Conservation (phyloP, 306 rosid species). For the Vachellia collinsii region DNA sequence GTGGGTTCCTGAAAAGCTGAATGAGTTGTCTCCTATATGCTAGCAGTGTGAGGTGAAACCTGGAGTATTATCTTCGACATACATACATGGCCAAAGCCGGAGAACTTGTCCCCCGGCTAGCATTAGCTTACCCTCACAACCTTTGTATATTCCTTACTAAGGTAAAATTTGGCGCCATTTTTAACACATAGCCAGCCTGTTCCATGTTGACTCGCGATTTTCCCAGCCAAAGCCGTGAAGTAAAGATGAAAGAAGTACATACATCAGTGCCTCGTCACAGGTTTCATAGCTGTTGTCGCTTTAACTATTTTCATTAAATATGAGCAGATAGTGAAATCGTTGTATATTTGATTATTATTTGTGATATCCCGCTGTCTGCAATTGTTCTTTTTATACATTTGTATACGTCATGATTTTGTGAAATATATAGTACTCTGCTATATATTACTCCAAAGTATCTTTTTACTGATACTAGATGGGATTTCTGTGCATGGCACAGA, state of each 20-base stretch:
- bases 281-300: conserved; percentile 25
- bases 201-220: conserved; percentile 40
- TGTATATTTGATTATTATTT: conserved; percentile 62
- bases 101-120: conserved; percentile 47
- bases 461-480: conserved; percentile 9
- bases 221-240: conserved; percentile 38
- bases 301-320: conserved; percentile 29
- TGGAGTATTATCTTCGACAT: conserved; percentile 41
- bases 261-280: conserved; percentile 39
- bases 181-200: conserved; percentile 38
- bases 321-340: conserved; percentile 46
- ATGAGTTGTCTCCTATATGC: conserved; percentile 32
- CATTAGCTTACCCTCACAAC: conserved; percentile 44
- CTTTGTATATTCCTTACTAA: conserved; percentile 49
- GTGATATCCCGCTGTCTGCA: conserved; percentile 42
- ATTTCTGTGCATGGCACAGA: background rate
- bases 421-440: conserved; percentile 33
- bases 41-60: conserved; percentile 35
- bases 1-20: conserved; percentile 37
- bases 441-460: conserved; percentile 34
- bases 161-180: conserved; percentile 53
- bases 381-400: conserved; percentile 59
- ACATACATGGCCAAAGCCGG: conserved; percentile 28
- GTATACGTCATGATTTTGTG: conserved; percentile 41
- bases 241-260: conserved; percentile 33